A percentile compares a stretch with the other conserved stretches of the same genome.
These are phyloP conservation scores for Metschnikowia proteae DNA, from an alignment of 805 yeast genomes.

Conservation along the genomic window DNA sequence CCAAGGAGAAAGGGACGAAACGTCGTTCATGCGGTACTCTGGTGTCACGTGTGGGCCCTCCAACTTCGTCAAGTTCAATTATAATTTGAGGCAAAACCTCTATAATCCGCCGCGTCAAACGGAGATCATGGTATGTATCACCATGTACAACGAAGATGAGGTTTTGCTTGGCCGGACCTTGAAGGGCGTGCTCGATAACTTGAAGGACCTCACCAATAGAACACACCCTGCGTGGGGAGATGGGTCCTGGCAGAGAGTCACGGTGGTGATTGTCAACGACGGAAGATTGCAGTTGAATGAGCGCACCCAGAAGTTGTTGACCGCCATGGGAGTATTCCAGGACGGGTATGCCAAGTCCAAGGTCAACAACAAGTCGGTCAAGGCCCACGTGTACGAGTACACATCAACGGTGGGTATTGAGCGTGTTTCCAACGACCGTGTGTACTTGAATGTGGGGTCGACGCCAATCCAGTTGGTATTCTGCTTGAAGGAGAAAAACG, in stretches of 20 bases:
- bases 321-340: constrained; percentile 63
- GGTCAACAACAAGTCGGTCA: constrained; percentile 57
- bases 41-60: constrained; percentile 93
- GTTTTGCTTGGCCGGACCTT: constrained; percentile 56
- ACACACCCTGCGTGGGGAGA: constrained; percentile 45
- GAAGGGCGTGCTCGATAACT: constrained; percentile 62
- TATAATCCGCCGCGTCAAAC: constrained; percentile 77
- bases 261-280: constrained; percentile 60
- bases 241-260: constrained; percentile 57
- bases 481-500: constrained; percentile 58
- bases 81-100: constrained; percentile 78
- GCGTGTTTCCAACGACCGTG: constrained; percentile 52
- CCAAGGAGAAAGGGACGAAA: constrained; percentile 42
- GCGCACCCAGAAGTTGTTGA: constrained; percentile 57
- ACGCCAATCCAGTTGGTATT: constrained; percentile 62
- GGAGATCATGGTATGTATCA: constrained; percentile 79
- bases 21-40: constrained; percentile 85
- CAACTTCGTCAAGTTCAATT: constrained; percentile 56
- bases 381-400: constrained; percentile 64
- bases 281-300: constrained; percentile 65
- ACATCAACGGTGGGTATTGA: constrained; percentile 59
- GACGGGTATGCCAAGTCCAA: constrained; percentile 60
- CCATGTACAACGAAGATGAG: constrained; percentile 78
- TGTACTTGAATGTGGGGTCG: constrained; percentile 63
- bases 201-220: constrained; percentile 52